phyloP scores from a whole-genome alignment of 768 basidiomycete species.

The Guyanaporus albipodus region DNA sequence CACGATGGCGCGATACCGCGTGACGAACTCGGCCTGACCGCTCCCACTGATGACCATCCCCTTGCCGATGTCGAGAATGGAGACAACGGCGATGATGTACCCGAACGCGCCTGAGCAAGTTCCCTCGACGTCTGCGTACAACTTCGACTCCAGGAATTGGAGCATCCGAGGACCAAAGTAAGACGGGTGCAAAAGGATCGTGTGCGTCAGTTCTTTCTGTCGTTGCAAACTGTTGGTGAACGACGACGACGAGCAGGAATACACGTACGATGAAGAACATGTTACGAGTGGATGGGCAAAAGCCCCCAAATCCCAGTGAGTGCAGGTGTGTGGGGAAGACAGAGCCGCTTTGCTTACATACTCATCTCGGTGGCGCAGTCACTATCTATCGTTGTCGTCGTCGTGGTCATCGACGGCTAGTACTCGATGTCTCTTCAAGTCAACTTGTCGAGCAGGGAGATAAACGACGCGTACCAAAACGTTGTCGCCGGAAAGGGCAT shows the following conservation, averaged over 20 bases:
- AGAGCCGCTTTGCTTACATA: too few species aligned
- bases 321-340: too few species aligned
- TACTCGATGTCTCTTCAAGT: conserved; percentile 69
- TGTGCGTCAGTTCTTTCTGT: conserved; percentile 96
- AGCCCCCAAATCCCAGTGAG: too few species aligned
- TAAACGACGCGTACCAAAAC: conserved; percentile 70
- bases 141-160: conserved; percentile 86
- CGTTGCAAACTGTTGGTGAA: conserved; percentile 1
- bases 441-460: conserved; percentile 71
- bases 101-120: conserved; percentile 96
- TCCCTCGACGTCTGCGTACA: conserved; percentile 95
- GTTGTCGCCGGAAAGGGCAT: conserved; percentile 63
- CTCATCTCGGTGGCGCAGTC: too few species aligned
- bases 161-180: conserved; percentile 97
- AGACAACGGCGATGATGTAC: conserved; percentile 89
- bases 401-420: too few species aligned
- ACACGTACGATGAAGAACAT: conserved; percentile 72
- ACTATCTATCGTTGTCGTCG: too few species aligned
- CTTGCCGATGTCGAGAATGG: conserved; percentile 86
- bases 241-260: background rate
- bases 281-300: too few species aligned
- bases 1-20: conserved; percentile 92
- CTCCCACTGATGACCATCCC: conserved; percentile 89
- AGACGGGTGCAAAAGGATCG: conserved; percentile 94
- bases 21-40: conserved; percentile 94